phyloP scores from a whole-genome alignment of 2,329 filamentous ascomycete species.

The Epichloe sp. region DNA sequence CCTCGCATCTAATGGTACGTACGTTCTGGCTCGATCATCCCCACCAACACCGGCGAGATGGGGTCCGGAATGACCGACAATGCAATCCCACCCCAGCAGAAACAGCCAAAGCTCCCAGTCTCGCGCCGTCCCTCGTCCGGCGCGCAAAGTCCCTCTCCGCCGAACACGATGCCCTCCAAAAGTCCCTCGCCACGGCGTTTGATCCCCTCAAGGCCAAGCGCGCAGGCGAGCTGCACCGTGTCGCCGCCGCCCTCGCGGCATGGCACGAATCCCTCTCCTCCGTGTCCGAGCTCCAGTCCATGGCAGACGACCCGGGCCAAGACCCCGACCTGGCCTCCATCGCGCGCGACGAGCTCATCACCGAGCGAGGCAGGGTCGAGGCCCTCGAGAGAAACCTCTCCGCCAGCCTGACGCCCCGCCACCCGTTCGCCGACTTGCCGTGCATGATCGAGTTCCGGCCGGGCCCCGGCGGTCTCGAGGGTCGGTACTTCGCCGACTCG shows the following conservation, averaged over 20 bases:
- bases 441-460: slow-evolving; percentile 88
- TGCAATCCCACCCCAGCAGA: too few relatives aligned
- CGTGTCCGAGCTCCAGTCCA: slow-evolving; percentile 37
- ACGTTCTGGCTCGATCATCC: background rate
- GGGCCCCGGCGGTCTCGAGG: slow-evolving; percentile 83
- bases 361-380: slow-evolving; percentile 49
- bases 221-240: slow-evolving; percentile 45
- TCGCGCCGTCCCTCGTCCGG: slow-evolving; percentile 43
- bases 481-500: slow-evolving; percentile 77
- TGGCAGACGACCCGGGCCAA: slow-evolving; percentile 32
- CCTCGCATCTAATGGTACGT: slow-evolving; percentile 22
- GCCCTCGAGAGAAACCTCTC: slow-evolving; percentile 56
- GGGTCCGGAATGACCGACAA: too few relatives aligned
- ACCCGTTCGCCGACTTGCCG: slow-evolving; percentile 80
- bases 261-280: slow-evolving; percentile 43
- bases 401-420: slow-evolving; percentile 66
- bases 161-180: slow-evolving; percentile 44
- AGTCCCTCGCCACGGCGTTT: slow-evolving; percentile 38
- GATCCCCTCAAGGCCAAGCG: slow-evolving; percentile 45
- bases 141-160: slow-evolving; percentile 43
- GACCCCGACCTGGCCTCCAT: slow-evolving; percentile 64
- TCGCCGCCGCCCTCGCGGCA: slow-evolving; percentile 43
- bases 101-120: slow-evolving; percentile 11
- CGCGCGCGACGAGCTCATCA: slow-evolving; percentile 67
- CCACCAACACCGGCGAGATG: background rate